Conservation (phyloP, 116 monocot species). For the Posidonia oceanica region DNA sequence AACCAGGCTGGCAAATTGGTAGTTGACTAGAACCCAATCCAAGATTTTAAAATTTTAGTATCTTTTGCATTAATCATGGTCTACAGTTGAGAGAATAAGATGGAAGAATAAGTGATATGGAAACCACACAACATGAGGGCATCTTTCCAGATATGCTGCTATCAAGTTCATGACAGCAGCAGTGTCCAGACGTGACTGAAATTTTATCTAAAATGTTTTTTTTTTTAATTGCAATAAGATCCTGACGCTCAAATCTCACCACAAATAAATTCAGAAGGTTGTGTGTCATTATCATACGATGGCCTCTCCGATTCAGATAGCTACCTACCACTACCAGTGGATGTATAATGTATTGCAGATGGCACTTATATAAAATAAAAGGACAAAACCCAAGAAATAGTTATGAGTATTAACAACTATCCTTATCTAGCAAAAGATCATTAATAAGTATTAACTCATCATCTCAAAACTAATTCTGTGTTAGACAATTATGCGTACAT, state of each 20-base stretch:
- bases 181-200: background rate
- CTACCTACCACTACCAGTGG: constrained; percentile 3
- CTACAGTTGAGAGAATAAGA: background rate
- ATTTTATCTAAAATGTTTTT: background rate
- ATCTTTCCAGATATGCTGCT: background rate
- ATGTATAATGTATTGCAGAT: no score
- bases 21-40: no score
- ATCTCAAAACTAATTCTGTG: no score
- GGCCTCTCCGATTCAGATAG: constrained; percentile 5
- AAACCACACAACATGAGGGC: background rate
- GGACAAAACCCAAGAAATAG: background rate
- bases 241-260: background rate
- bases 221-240: background rate
- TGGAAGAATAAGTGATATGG: background rate
- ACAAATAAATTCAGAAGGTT: constrained; percentile 3
- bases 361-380: background rate
- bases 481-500: background rate
- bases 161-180: constrained; percentile 1
- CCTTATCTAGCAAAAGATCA: no score
- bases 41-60: no score
- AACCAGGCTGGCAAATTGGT: no score
- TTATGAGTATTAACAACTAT: background rate
- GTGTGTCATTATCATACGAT: constrained; percentile 12
- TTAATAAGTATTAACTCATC: no score
- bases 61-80: background rate